Evolutionary conservation across 257 asterid genomes (phyloP).

Genomic region (Hygrophila difformis): DNA sequence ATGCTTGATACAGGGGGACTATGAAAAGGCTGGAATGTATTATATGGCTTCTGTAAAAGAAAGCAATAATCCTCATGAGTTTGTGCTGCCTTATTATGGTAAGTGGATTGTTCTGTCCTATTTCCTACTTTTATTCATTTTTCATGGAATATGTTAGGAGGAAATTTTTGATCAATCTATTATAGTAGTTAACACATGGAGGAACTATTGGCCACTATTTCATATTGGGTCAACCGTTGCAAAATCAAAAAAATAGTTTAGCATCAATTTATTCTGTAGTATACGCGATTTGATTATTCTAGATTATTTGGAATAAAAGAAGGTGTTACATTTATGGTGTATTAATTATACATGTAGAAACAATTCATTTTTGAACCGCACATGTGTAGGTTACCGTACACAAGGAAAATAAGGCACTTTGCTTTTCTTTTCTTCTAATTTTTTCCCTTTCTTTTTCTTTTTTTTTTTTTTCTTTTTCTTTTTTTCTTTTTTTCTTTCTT

Average conservation of each 20-base stretch:
- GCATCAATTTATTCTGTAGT: neutral
- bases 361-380: no score
- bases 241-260: neutral
- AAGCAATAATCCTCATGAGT: constrained; percentile 68
- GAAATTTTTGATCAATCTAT: constrained; percentile 3
- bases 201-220: constrained; percentile 11
- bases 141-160: constrained; percentile 5
- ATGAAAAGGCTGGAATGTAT: constrained; percentile 98
- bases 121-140: constrained; percentile 10
- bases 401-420: no score
- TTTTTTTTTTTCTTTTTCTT: no score
- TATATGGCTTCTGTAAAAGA: constrained; percentile 98
- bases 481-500: no score
- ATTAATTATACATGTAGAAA: neutral
- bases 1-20: constrained; percentile 69
- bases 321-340: constrained; percentile 5
- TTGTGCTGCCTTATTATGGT: constrained; percentile 94
- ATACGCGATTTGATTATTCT: no score
- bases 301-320: neutral
- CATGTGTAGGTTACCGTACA: no score
- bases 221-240: constrained; percentile 7
- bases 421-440: no score
- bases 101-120: constrained; percentile 17
- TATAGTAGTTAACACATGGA: constrained; percentile 3
- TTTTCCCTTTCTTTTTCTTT: no score